Base-by-base conservation (phyloP, 129 eudicot genomes). In the Tagetes patula region DNA sequence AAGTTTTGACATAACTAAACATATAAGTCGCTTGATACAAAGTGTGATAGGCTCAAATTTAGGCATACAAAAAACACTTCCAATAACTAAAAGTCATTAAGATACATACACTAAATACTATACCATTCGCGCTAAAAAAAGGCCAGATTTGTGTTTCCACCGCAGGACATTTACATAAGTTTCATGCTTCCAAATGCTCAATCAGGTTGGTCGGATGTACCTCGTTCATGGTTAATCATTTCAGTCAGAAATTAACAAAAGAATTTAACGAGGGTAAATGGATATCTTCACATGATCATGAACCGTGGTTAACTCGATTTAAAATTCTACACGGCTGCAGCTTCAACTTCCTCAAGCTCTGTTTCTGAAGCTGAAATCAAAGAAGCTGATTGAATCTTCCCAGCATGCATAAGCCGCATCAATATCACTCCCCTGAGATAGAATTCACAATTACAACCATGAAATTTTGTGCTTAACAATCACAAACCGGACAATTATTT, bases 311-410 rank as follows among this genome's bases (percentile, higher is more conserved):
- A 76, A 67, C 8, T 30, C n/a, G 3, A 62, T 39, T 13, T 30
- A 1, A 20, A 66, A 6, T 68, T 30, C 65, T 81, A 78, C 31
- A 73, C 79, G 9, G 72, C 77, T 14, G 37, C 85, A 38, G 84
- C 79, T 52, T 56, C 84, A 71, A 65, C 88, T 80, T 85, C 80
- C 13, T 84, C 82, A 1, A 82, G 79, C 60, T 85, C 95, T 8
- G 83, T 46, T 70, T 85, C 95, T 11, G 96, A 70, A 42, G 91
- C 90, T 9, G 96, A 83, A 41, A 94, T 90, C 79, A 94, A 81
- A 3, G 98, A 94, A 63, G 97, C 96, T 5, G 97, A 94, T 48
- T 90, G 97, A 66, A 94, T 94, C 82, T 94, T 94, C 4, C 98
- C 98, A 11, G 88, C 87, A 80, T 86, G 84, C 65, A 90, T 97